Conservation (phyloP, 2,329 filamentous ascomycete species). For the Periconia sp. region DNA sequence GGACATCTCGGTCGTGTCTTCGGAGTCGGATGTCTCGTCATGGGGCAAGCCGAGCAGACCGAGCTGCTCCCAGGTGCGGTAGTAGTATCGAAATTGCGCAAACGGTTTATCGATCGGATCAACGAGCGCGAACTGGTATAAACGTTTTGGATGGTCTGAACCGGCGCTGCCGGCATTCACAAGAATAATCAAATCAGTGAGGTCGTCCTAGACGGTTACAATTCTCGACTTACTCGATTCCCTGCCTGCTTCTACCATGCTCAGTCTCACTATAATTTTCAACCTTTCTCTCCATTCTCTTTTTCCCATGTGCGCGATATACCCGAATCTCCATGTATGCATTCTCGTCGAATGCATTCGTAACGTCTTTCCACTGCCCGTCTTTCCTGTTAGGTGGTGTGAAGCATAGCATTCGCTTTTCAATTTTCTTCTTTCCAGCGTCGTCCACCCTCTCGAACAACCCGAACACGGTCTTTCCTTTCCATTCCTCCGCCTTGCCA, state of each 20-base stretch:
- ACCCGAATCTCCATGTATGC: constrained; percentile 51
- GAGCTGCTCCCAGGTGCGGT: constrained; percentile 39
- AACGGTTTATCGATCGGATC: constrained; percentile 57
- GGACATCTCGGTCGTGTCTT: constrained; percentile 26
- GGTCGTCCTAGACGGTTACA: no score
- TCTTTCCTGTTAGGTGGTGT: constrained; percentile 17
- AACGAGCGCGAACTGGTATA: constrained; percentile 57
- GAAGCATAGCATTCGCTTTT: constrained; percentile 53
- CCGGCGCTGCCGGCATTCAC: constrained; percentile 46
- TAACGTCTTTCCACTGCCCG: constrained; percentile 14
- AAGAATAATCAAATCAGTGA: constrained; percentile 37
- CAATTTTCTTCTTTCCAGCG: constrained; percentile 37
- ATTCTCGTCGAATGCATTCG: constrained; percentile 26
- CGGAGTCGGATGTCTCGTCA: constrained; percentile 12
- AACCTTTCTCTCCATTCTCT: constrained; percentile 40
- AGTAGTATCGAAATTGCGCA: constrained; percentile 52
- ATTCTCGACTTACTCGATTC: constrained; percentile 42
- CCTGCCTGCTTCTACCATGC: constrained; percentile 21
- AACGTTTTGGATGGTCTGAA: constrained; percentile 48
- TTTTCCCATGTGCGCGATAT: constrained; percentile 48
- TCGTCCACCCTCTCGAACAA: constrained; percentile 45
- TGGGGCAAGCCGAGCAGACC: constrained; percentile 28
- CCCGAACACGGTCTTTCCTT: constrained; percentile 54
- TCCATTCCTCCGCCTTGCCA: constrained; percentile 49
- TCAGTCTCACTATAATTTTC: constrained; percentile 29